Evolutionary conservation across 129 eudicot genomes (phyloP).

Genomic region (Lactuca sativa): DNA sequence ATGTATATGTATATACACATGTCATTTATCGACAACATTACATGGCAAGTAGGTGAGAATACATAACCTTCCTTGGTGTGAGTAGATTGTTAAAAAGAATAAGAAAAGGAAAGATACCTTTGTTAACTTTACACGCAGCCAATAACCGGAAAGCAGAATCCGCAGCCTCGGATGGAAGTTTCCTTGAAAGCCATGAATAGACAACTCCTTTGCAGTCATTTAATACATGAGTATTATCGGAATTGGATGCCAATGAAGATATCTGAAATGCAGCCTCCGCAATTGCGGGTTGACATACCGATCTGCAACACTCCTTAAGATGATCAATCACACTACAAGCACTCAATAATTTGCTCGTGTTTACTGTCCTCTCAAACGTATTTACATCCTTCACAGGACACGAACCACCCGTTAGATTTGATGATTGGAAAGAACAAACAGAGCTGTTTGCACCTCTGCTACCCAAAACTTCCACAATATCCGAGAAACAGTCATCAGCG

Average conservation of each 20-base stretch:
- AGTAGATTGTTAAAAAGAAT: not conserved
- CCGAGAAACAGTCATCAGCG: constrained; percentile 87
- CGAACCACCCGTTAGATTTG: constrained; percentile 77
- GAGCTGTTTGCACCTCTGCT: constrained; percentile 91
- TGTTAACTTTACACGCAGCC: constrained; percentile 87
- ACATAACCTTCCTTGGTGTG: too few species aligned
- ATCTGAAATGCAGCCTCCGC: constrained; percentile 82
- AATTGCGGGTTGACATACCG: constrained; percentile 79
- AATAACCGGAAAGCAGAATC: constrained; percentile 66
- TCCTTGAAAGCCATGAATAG: constrained; percentile 72
- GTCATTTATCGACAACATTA: too few species aligned
- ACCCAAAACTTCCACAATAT: constrained; percentile 69
- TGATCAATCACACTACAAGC: constrained; percentile 87
- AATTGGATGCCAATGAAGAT: constrained; percentile 43
- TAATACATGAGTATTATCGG: constrained; percentile 47
- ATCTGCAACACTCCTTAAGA: constrained; percentile 89
- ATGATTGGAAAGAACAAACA: constrained; percentile 64
- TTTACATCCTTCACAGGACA: constrained; percentile 82
- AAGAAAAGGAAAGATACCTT: constrained; percentile 48
- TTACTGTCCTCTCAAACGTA: constrained; percentile 65
- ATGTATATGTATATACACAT: too few species aligned
- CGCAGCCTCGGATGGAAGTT: constrained; percentile 71
- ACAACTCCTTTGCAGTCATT: constrained; percentile 90
- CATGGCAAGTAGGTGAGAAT: too few species aligned
- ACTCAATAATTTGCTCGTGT: constrained; percentile 74